Percentiles rank a stretch among this genome's conserved stretches.
phyloP scores from a whole-genome alignment of 345 rosid species.

The Pugionium cornutum region DNA sequence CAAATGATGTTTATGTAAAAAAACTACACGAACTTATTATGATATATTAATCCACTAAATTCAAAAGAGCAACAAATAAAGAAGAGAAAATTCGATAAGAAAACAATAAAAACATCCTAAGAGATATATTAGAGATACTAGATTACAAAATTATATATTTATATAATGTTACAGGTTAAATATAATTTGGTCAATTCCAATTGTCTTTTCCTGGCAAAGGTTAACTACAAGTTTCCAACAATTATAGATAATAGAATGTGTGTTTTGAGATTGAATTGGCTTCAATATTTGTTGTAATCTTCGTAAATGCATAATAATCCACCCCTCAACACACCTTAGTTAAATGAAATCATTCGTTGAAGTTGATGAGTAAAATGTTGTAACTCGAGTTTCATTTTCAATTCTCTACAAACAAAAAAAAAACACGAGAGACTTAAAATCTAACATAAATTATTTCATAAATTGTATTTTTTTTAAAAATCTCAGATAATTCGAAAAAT shows the following conservation, averaged over 20 bases:
- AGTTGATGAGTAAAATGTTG: too few species aligned
- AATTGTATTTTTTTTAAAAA: too few species aligned
- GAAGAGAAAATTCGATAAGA: background rate
- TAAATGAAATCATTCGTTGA: too few species aligned
- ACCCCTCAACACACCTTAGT: too few species aligned
- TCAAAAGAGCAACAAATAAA: background rate
- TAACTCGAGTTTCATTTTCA: too few species aligned
- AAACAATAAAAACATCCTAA: background rate
- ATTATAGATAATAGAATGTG: background rate
- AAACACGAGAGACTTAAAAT: too few species aligned
- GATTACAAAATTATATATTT: background rate
- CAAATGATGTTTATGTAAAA: background rate
- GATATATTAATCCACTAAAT: background rate
- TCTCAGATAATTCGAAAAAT: too few species aligned
- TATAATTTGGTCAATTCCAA: background rate
- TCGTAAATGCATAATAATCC: background rate
- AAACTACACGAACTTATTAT: conserved; percentile 2
- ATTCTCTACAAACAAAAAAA: too few species aligned
- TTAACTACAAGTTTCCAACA: background rate
- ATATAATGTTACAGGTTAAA: background rate
- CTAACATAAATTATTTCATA: too few species aligned
- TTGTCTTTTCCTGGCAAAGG: background rate
- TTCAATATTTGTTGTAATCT: background rate
- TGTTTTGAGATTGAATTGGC: background rate
- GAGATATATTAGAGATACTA: background rate